A percentile compares a stretch with the other conserved stretches of the same genome.
Evolutionary conservation across 345 rosid genomes (phyloP).

Genomic region (Cardamine chenopodiifolia): DNA sequence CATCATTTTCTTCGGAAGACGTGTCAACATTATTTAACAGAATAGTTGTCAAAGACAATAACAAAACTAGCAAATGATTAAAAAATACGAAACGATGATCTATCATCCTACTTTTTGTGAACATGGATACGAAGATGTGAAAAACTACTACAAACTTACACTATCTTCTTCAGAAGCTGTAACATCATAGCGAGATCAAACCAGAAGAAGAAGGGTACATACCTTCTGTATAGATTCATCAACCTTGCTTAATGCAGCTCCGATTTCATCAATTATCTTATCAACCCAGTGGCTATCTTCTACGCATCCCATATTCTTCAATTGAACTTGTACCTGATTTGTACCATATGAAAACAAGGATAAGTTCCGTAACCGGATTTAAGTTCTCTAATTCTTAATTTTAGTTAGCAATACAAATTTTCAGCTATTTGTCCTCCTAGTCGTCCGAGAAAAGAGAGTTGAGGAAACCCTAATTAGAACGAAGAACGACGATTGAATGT

Average conservation of each 20-base stretch:
- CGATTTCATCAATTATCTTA: slow-evolving; percentile 23
- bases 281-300: slow-evolving; percentile 20
- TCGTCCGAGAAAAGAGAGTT: neutral
- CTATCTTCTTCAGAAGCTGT: no score
- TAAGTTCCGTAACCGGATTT: neutral
- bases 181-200: slow-evolving; percentile 6
- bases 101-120: no score
- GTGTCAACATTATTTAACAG: neutral
- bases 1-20: neutral
- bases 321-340: neutral
- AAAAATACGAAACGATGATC: no score
- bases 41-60: no score
- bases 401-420: neutral
- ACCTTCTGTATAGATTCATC: slow-evolving; percentile 37
- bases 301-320: slow-evolving; percentile 25
- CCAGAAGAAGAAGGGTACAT: neutral
- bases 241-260: slow-evolving; percentile 15
- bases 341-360: neutral
- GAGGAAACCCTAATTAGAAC: neutral
- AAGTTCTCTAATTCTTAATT: neutral
- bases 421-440: slow-evolving; percentile 2
- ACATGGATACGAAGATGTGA: no score
- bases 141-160: no score
- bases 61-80: no score
- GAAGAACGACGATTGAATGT: neutral